Evolutionary conservation across 2,329 filamentous ascomycete genomes (phyloP).

Genomic region (Daldinia sp.): DNA sequence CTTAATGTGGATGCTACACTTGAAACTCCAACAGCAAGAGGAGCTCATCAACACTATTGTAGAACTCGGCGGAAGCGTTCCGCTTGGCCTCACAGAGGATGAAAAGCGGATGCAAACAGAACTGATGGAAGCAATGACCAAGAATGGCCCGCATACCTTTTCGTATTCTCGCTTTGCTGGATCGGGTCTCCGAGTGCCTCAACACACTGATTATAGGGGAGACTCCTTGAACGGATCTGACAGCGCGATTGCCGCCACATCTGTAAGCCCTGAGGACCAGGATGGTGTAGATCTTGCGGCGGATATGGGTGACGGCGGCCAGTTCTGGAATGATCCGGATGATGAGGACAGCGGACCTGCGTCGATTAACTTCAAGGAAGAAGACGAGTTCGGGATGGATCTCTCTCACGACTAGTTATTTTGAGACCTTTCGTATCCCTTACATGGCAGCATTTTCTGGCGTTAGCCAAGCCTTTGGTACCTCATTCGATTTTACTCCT

Average conservation of each 20-base stretch:
- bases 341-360: slow-evolving; percentile 75
- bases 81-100: slow-evolving; percentile 86
- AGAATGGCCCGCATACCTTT: slow-evolving; percentile 79
- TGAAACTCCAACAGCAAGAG: slow-evolving; percentile 88
- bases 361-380: slow-evolving; percentile 84
- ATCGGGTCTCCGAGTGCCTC: slow-evolving; percentile 87
- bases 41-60: slow-evolving; percentile 80
- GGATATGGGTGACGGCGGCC: slow-evolving; percentile 60
- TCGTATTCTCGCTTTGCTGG: slow-evolving; percentile 85
- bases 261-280: slow-evolving; percentile 62
- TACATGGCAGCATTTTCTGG: slow-evolving; percentile 34
- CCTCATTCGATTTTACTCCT: slow-evolving; percentile 5
- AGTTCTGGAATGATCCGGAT: slow-evolving; percentile 74
- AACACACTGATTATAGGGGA: slow-evolving; percentile 90
- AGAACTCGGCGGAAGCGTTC: slow-evolving; percentile 76
- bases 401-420: slow-evolving; percentile 54
- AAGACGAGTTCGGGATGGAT: slow-evolving; percentile 93
- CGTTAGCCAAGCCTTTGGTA: slow-evolving; percentile 25
- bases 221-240: slow-evolving; percentile 69
- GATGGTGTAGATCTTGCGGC: slow-evolving; percentile 50
- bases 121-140: slow-evolving; percentile 84
- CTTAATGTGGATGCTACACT: slow-evolving; percentile 94
- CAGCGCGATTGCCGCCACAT: slow-evolving; percentile 52
- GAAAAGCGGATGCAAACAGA: slow-evolving; percentile 96
- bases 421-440: slow-evolving; percentile 10